These are phyloP conservation scores for Chrysoporthe austroafricana DNA, from an alignment of 2,329 filamentous ascomycete species.

Conservation along the genomic window DNA sequence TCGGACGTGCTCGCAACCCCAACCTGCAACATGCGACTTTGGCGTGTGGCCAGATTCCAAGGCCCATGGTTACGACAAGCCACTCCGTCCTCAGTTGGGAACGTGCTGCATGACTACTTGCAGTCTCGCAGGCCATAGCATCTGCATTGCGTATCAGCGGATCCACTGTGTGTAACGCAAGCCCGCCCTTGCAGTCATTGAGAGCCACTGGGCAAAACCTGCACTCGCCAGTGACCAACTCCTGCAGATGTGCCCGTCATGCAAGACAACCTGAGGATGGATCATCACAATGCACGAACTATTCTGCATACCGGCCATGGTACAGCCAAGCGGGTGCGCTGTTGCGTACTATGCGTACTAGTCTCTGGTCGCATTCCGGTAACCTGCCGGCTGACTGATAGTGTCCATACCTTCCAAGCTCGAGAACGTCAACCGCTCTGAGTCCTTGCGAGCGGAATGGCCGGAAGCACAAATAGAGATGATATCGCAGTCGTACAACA, in stretches of 20 bases:
- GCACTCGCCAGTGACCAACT: constrained; percentile 18
- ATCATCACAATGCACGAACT: constrained; percentile 15
- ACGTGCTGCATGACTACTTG: constrained; percentile 4
- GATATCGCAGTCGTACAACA: constrained; percentile 15
- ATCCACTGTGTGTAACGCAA: constrained; percentile 28
- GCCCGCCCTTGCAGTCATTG: constrained; percentile 9
- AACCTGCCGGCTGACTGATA: background rate
- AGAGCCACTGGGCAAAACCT: constrained; percentile 7
- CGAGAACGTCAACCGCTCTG: background rate
- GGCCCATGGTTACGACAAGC: constrained; percentile 3
- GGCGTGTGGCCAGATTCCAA: background rate
- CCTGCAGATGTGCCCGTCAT: constrained; percentile 22
- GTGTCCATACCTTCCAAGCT: background rate
- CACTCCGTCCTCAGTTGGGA: constrained; percentile 7
- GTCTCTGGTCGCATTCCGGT: background rate
- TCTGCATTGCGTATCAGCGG: constrained; percentile 23
- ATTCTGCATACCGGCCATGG: constrained; percentile 12
- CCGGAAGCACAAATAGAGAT: background rate
- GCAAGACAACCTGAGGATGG: constrained; percentile 20
- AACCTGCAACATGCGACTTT: background rate
- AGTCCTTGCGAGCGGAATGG: too few relatives aligned
- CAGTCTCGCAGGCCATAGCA: constrained; percentile 15
- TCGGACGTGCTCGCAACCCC: background rate
- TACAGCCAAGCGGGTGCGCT: background rate
- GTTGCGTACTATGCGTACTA: constrained; percentile 14